phyloP scores from a whole-genome alignment of 768 basidiomycete genomes.

The Phylloporus sp. region DNA sequence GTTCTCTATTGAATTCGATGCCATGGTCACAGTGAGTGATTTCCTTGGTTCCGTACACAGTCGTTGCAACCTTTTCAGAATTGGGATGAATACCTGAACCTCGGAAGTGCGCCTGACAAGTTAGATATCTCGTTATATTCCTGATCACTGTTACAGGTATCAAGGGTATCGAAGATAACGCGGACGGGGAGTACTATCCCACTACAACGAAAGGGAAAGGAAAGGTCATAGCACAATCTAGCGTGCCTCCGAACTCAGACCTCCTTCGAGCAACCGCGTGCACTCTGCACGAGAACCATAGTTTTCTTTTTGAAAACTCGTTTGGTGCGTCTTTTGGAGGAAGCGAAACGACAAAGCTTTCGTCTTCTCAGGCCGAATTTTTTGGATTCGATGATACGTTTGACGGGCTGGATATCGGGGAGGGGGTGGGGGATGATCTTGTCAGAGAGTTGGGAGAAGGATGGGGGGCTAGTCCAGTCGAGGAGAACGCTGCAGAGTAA shows the following conservation, averaged over 20 bases:
- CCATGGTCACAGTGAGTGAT: slow-evolving; percentile 52
- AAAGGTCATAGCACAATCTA: slow-evolving; percentile 24
- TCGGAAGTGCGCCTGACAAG: slow-evolving; percentile 34
- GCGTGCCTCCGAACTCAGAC: slow-evolving; percentile 35
- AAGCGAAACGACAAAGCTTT: slow-evolving; percentile 31
- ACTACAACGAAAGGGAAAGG: slow-evolving; percentile 22
- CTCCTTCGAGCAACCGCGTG: slow-evolving; percentile 47
- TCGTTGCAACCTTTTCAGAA: slow-evolving; percentile 34
- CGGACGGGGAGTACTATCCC: slow-evolving; percentile 52
- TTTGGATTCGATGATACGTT: slow-evolving; percentile 52
- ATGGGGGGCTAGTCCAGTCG: slow-evolving; percentile 42
- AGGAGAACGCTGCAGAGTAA: slow-evolving; percentile 15
- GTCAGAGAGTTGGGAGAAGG: slow-evolving; percentile 69
- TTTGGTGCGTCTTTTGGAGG: slow-evolving; percentile 57
- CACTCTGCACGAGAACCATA: slow-evolving; percentile 68
- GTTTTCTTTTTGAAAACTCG: slow-evolving; percentile 60
- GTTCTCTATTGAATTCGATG: slow-evolving; percentile 57
- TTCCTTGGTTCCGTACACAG: not conserved
- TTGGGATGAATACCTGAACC: slow-evolving; percentile 59
- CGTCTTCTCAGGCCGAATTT: slow-evolving; percentile 53
- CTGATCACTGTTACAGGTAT: slow-evolving; percentile 4
- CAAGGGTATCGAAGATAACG: slow-evolving; percentile 27
- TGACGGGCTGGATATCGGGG: slow-evolving; percentile 54
- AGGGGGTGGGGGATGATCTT: slow-evolving; percentile 66
- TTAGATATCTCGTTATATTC: not conserved